A percentile compares a stretch with the other conserved stretches of the same genome.
Conservation (phyloP, 352 stramenopile genomes). For the Halophytophthora batemanensis region DNA sequence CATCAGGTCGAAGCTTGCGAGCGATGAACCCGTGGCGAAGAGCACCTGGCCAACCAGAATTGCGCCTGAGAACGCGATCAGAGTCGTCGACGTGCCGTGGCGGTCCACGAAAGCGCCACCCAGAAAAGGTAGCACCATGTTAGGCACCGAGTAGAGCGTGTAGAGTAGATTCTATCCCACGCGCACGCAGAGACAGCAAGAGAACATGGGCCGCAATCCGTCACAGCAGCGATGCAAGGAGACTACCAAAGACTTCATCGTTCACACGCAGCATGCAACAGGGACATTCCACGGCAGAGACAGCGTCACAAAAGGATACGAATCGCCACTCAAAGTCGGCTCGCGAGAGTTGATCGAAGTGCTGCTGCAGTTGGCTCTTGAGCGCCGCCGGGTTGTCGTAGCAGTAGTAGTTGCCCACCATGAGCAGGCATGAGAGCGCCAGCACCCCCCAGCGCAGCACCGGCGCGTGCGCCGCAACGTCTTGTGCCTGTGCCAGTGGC, state of each 20-base stretch:
- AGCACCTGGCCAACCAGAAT: slow-evolving; percentile 86
- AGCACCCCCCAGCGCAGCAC: slow-evolving; percentile 72
- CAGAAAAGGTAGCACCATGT: slow-evolving; percentile 92
- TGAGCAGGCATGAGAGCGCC: slow-evolving; percentile 82
- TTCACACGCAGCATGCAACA: background rate
- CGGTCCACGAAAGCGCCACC: slow-evolving; percentile 90
- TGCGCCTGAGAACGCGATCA: slow-evolving; percentile 81
- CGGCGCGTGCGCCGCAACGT: background rate
- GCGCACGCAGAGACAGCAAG: background rate
- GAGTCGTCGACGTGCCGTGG: slow-evolving; percentile 79
- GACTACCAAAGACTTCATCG: too few relatives aligned
- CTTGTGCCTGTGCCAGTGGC: background rate
- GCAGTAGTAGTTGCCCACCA: slow-evolving; percentile 92
- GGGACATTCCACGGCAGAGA: background rate
- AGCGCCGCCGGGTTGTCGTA: slow-evolving; percentile 88
- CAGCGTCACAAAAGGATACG: slow-evolving; percentile 28
- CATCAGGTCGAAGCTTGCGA: slow-evolving; percentile 80
- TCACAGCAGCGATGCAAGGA: too few relatives aligned
- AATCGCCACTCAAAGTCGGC: slow-evolving; percentile 81
- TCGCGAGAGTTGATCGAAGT: slow-evolving; percentile 69
- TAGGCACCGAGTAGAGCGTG: slow-evolving; percentile 91
- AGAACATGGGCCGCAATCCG: background rate
- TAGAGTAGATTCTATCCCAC: slow-evolving; percentile 89
- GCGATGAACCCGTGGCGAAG: slow-evolving; percentile 82
- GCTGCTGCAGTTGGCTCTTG: slow-evolving; percentile 86